These are phyloP conservation scores for Wickerhamomyces pijperi DNA, from an alignment of 805 yeast genomes.

Conservation along the genomic window DNA sequence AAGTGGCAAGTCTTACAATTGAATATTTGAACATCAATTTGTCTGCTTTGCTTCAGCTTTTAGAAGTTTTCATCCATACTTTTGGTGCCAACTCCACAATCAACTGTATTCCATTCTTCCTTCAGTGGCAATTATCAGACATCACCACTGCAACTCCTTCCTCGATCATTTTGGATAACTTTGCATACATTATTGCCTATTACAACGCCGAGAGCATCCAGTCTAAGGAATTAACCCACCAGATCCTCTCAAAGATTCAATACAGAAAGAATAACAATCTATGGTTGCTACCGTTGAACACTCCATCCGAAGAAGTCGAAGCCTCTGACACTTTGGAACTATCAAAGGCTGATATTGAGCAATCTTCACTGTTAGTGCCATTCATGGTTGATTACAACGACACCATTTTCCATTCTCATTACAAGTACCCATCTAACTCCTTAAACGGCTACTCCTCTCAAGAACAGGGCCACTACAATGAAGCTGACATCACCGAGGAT, in stretches of 20 bases:
- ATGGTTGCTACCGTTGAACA: slow-evolving; percentile 10
- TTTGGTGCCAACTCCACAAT: slow-evolving; percentile 37
- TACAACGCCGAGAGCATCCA: slow-evolving; percentile 6
- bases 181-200: slow-evolving; percentile 10
- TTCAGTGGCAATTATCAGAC: slow-evolving; percentile 27
- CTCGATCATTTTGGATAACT: slow-evolving; percentile 11
- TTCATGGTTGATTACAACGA: slow-evolving; percentile 10
- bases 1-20: slow-evolving; percentile 1
- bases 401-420: slow-evolving; percentile 12
- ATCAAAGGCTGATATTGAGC: slow-evolving; percentile 5
- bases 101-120: slow-evolving; percentile 34
- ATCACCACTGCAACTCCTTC: background rate
- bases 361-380: background rate
- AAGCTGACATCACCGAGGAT: background rate
- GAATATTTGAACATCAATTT: background rate
- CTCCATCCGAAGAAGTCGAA: slow-evolving; percentile 8
- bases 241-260: slow-evolving; percentile 11
- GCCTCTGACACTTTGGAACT: slow-evolving; percentile 4
- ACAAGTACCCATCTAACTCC: slow-evolving; percentile 8
- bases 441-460: background rate
- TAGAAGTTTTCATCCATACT: slow-evolving; percentile 17
- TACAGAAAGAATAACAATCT: slow-evolving; percentile 9
- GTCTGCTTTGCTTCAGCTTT: background rate
- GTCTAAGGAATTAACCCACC: slow-evolving; percentile 5
- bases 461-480: too few species aligned